A percentile compares a stretch with the other conserved stretches of the same genome.
These are phyloP conservation scores for Phytophthora palmivora DNA, from an alignment of 352 stramenopile genomes.

Conservation along the genomic window DNA sequence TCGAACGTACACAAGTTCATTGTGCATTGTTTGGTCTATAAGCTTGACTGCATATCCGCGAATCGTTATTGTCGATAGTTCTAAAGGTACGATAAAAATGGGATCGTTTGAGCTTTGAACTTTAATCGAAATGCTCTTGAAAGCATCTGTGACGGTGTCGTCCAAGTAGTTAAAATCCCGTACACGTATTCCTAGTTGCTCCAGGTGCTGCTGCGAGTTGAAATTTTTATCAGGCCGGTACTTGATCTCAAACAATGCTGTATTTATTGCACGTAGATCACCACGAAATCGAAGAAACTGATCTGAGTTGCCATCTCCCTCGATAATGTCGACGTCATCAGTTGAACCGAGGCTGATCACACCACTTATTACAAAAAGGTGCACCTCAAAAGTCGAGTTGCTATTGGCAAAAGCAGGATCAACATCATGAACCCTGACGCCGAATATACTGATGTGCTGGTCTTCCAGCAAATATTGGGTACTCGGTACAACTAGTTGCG, in stretches of 20 bases:
- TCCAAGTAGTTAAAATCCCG: slow-evolving; percentile 69
- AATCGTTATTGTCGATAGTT: slow-evolving; percentile 44
- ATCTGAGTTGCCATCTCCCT: slow-evolving; percentile 60
- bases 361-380: slow-evolving; percentile 65
- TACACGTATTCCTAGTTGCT: slow-evolving; percentile 64
- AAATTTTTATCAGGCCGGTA: slow-evolving; percentile 80
- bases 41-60: slow-evolving; percentile 54
- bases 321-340: slow-evolving; percentile 41
- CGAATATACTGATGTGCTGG: slow-evolving; percentile 69
- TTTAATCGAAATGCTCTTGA: slow-evolving; percentile 48
- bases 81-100: slow-evolving; percentile 39
- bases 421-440: slow-evolving; percentile 64
- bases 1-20: slow-evolving; percentile 43
- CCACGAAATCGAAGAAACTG: slow-evolving; percentile 68
- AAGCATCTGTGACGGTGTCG: slow-evolving; percentile 48
- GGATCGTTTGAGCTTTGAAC: slow-evolving; percentile 60
- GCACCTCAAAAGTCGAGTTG: slow-evolving; percentile 62
- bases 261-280: slow-evolving; percentile 60
- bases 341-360: slow-evolving; percentile 47
- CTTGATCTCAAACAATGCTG: slow-evolving; percentile 74
- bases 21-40: slow-evolving; percentile 21
- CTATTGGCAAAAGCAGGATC: slow-evolving; percentile 43
- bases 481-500: slow-evolving; percentile 58
- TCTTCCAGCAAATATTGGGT: slow-evolving; percentile 66
- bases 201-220: slow-evolving; percentile 68